Evolutionary conservation across 2,329 filamentous ascomycete species (phyloP).

Genomic region (Aspergillus novoparasiticus): DNA sequence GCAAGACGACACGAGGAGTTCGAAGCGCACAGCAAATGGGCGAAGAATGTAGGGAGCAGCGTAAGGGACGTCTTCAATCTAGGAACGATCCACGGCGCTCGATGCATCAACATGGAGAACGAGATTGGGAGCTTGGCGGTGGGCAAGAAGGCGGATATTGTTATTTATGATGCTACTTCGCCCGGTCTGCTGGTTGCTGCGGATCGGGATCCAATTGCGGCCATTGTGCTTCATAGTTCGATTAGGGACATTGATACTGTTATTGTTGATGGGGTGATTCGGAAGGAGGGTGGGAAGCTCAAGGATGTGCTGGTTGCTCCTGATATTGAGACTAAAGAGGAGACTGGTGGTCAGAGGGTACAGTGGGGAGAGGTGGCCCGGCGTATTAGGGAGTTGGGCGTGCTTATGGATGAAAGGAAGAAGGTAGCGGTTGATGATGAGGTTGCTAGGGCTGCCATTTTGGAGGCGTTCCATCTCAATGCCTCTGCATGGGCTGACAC

Average conservation of each 20-base stretch:
- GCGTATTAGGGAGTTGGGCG: neutral
- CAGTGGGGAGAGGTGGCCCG: constrained; percentile 6
- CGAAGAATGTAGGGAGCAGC: constrained; percentile 13
- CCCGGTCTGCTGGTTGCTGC: constrained; percentile 31
- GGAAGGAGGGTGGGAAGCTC: constrained; percentile 19
- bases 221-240: constrained; percentile 32
- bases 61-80: constrained; percentile 31
- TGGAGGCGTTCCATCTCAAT: constrained; percentile 1
- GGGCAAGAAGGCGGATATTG: constrained; percentile 34
- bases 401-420: neutral
- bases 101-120: constrained; percentile 28
- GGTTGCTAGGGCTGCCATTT: neutral
- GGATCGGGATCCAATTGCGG: constrained; percentile 31
- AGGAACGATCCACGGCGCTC: constrained; percentile 34
- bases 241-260: constrained; percentile 31
- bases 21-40: constrained; percentile 12
- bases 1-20: constrained; percentile 18
- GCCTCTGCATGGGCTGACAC: neutral
- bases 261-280: constrained; percentile 30
- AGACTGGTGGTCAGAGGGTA: neutral
- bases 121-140: constrained; percentile 29
- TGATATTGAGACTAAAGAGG: constrained; percentile 6
- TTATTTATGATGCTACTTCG: constrained; percentile 30
- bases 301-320: constrained; percentile 12
- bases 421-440: neutral